These are phyloP conservation scores for Dipteronia dyeriana DNA, from an alignment of 345 rosid genomes.

Conservation along the genomic window DNA sequence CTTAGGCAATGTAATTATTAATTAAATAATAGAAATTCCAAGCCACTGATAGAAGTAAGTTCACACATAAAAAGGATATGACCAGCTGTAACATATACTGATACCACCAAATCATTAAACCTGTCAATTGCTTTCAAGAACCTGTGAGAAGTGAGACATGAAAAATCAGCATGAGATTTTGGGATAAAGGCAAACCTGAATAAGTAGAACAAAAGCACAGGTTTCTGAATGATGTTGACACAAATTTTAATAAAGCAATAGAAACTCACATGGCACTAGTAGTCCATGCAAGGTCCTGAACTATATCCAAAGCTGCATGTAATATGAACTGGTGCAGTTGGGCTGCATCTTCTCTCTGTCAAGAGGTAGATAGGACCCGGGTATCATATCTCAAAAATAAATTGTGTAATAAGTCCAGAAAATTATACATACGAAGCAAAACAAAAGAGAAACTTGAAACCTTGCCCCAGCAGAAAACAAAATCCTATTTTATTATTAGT, in stretches of 20 bases:
- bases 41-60: neutral
- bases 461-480: neutral
- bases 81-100: slow-evolving; percentile 94
- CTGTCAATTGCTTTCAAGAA: slow-evolving; percentile 89
- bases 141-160: slow-evolving; percentile 38
- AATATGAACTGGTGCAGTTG: slow-evolving; percentile 91
- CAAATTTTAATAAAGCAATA: neutral
- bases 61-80: slow-evolving; percentile 75
- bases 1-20: neutral
- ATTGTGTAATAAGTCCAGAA: neutral
- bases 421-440: neutral
- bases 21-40: neutral
- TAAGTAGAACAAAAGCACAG: neutral
- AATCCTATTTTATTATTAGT: no score
- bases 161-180: neutral
- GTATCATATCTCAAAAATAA: neutral
- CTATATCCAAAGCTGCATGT: slow-evolving; percentile 94
- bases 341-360: slow-evolving; percentile 98
- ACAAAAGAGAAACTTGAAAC: neutral
- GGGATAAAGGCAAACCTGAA: slow-evolving; percentile 4
- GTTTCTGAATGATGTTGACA: neutral
- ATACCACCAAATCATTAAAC: slow-evolving; percentile 90
- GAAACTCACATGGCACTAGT: slow-evolving; percentile 87
- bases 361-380: slow-evolving; percentile 17
- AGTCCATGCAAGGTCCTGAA: slow-evolving; percentile 96